Percentiles rank a stretch among this genome's conserved stretches.
phyloP scores from a whole-genome alignment of 1,284 basidiomycete genomes.

The Apiotrichum gracile region DNA sequence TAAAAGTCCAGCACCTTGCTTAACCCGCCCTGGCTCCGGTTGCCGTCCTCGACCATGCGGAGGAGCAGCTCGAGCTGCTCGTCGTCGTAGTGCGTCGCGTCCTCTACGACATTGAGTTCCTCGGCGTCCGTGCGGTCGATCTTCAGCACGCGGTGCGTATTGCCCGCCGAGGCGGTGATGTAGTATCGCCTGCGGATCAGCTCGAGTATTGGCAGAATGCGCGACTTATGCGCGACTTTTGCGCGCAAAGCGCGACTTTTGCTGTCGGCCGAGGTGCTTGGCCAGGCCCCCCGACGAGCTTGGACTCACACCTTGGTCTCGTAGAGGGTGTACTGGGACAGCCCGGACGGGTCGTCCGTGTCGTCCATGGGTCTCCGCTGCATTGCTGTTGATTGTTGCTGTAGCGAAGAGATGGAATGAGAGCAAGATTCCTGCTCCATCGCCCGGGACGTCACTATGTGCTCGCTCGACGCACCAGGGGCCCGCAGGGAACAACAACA shows the following conservation, averaged over 20 bases:
- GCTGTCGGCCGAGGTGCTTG: too few species aligned
- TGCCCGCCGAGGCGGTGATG: constrained; percentile 62
- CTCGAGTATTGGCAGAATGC: too few species aligned
- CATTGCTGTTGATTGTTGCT: constrained; percentile 1
- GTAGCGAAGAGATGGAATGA: too few species aligned
- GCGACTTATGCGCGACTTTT: too few species aligned
- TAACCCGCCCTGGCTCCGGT: constrained; percentile 77
- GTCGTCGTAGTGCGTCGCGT: constrained; percentile 77
- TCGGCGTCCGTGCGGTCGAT: constrained; percentile 76
- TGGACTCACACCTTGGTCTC: constrained; percentile 62
- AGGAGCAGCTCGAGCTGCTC: constrained; percentile 84
- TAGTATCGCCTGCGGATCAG: constrained; percentile 75
- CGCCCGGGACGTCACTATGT: too few species aligned
- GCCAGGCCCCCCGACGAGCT: background rate
- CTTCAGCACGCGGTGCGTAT: constrained; percentile 78
- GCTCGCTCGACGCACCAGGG: too few species aligned
- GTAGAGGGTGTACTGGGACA: constrained; percentile 83
- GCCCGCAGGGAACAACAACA: too few species aligned
- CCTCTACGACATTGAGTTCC: constrained; percentile 71
- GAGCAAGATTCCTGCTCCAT: too few species aligned
- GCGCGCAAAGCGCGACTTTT: too few species aligned
- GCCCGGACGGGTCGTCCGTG: constrained; percentile 24
- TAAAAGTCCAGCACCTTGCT: constrained; percentile 76
- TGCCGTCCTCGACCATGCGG: constrained; percentile 92
- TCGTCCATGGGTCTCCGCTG: constrained; percentile 15